Base-by-base conservation (phyloP, 2,329 filamentous ascomycete genomes). In the Emericellopsis atlantica region DNA sequence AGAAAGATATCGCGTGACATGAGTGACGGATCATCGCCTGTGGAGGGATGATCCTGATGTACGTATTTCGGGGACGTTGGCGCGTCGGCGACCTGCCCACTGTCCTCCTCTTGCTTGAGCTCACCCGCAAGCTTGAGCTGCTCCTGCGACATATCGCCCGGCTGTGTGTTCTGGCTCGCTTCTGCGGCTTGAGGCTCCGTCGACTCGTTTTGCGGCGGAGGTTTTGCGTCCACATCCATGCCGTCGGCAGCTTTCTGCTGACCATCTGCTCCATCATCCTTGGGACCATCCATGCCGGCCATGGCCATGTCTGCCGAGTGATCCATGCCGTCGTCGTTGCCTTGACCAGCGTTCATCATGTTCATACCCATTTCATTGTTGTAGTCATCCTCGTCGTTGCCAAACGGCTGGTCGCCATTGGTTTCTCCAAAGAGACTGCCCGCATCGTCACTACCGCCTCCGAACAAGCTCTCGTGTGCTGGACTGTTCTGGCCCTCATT, bases 401-500 rank as follows among this genome's bases (percentile, higher is more conserved):
- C 84, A 55, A 87, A 93, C 5, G 76, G 79, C 21, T 72, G 55
- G 59, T 60, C 55, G 60, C 80, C 57, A 12, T 65, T 61, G 9
- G 65, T 81, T 49, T 93, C 88, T 2, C 90, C 92, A 56, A 96
- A 98, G 2, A 98, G 68, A 3, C 88, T 94, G 37, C 88, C 87
- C 0, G 74, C 78, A 16, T 79, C 77, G 12, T 29, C 26, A 12
- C 26, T 29, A 49, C 86, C 87, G 1, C 84, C 83, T 10, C 78
- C 84, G 53, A 95, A 95, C 0, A 95, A 67, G 37, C 86, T 94
- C 48, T 78, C 74, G 46, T 90, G 84, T 10, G 79, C 76, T 1
- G 81, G 86, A 32, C 79, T 77, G 68, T 50, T 79, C 67, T 55
- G 70, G 56, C 70, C 75, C 52, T 84, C 78, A 32, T 74, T 64